A percentile compares a stretch with the other conserved stretches of the same genome.
phyloP scores from a whole-genome alignment of 352 stramenopile species.

The Pythium grandisporangium region DNA sequence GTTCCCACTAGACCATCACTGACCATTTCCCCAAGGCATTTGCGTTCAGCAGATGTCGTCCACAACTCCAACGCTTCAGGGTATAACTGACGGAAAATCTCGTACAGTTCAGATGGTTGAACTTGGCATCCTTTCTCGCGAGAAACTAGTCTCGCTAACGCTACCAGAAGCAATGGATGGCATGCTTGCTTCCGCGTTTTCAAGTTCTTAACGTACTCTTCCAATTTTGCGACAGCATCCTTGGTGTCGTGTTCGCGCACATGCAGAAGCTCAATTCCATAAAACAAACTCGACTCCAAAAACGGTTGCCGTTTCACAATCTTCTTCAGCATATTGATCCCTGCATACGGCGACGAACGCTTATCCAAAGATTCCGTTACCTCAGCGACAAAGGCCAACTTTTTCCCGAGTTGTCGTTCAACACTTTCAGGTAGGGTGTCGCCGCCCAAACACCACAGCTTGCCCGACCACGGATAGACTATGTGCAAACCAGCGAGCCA shows the following conservation, averaged over 20 bases:
- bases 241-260: constrained; percentile 26
- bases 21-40: constrained; percentile 1
- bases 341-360: constrained; percentile 28
- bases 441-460: constrained; percentile 21
- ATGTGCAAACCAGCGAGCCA: constrained; percentile 16
- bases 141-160: constrained; percentile 25
- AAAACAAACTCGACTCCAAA: constrained; percentile 35
- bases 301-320: constrained; percentile 19
- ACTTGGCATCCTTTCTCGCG: constrained; percentile 8
- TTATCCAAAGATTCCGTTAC: constrained; percentile 2
- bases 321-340: constrained; percentile 35
- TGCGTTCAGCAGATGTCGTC: constrained; percentile 21
- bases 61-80: constrained; percentile 33
- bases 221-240: constrained; percentile 19
- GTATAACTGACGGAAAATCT: constrained; percentile 43
- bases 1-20: neutral
- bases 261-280: constrained; percentile 37
- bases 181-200: constrained; percentile 9
- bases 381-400: constrained; percentile 13
- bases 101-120: constrained; percentile 22
- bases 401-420: constrained; percentile 30
- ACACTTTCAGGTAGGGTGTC: constrained; percentile 20
- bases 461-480: constrained; percentile 37
- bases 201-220: constrained; percentile 23
- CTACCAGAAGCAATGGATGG: constrained; percentile 51